These are phyloP conservation scores for Senna tora DNA, from an alignment of 306 rosid genomes.

Conservation along the genomic window DNA sequence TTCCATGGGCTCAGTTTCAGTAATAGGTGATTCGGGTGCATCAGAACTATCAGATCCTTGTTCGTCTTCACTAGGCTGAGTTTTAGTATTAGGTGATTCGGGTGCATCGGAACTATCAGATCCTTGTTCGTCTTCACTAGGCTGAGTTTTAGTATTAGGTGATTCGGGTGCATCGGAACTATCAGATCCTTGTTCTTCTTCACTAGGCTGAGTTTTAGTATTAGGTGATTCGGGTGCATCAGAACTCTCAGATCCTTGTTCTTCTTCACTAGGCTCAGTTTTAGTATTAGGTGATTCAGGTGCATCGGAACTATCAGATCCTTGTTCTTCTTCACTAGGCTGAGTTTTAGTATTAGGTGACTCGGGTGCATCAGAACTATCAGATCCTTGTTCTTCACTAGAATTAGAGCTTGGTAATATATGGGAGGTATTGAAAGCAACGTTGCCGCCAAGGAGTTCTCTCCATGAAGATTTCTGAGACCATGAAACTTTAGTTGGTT, in stretches of 20 bases:
- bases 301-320: not conserved
- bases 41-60: not conserved
- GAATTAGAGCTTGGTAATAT: conserved; percentile 41
- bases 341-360: not conserved
- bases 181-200: conserved; percentile 3
- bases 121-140: conserved; percentile 9
- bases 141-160: not conserved
- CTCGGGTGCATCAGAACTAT: not conserved
- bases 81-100: not conserved
- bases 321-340: not conserved
- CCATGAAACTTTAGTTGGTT: conserved; percentile 53
- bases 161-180: conserved; percentile 1
- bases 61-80: conserved; percentile 5
- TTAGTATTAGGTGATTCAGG: not conserved
- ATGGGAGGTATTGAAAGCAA: conserved; percentile 57
- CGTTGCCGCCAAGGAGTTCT: conserved; percentile 58
- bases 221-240: not conserved
- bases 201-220: not conserved
- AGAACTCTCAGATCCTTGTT: not conserved
- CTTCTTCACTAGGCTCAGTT: conserved; percentile 8
- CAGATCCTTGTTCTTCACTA: conserved; percentile 2
- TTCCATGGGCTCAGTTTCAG: not conserved
- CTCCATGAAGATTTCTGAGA: conserved; percentile 83
- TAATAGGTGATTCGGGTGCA: not conserved
- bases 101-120: conserved; percentile 1